Percentiles rank a stretch among this genome's conserved stretches.
phyloP scores from a whole-genome alignment of 208 protist genomes.

The Angomonas deanei region DNA sequence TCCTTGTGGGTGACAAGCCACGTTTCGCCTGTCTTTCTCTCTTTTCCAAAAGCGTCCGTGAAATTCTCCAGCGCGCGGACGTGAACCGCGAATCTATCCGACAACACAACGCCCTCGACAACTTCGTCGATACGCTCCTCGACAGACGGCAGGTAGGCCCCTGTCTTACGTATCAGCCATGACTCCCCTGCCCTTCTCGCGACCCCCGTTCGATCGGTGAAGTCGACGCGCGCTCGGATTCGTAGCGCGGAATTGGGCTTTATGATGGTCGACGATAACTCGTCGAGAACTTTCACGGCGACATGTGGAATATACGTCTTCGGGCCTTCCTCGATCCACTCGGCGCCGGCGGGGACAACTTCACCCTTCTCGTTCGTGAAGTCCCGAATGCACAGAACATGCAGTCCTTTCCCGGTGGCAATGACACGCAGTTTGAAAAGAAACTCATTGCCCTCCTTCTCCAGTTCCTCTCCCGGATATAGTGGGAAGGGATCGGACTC shows the following conservation, averaged over 20 bases:
- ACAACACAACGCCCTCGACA: conserved; percentile 77
- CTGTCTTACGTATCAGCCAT: conserved; percentile 79
- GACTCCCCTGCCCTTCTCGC: conserved; percentile 73
- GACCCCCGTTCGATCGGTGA: conserved; percentile 65
- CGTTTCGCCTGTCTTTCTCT: conserved; percentile 65
- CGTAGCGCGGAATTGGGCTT: conserved; percentile 82
- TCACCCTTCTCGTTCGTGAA: conserved; percentile 17
- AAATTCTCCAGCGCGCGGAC: conserved; percentile 73
- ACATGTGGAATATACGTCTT: conserved; percentile 87
- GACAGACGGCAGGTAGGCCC: conserved; percentile 86
- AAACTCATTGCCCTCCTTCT: conserved; percentile 19
- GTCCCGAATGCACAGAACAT: conserved; percentile 80
- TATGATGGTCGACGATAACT: conserved; percentile 67
- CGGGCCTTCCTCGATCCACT: conserved; percentile 91
- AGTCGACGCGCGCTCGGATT: conserved; percentile 66
- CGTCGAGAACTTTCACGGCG: conserved; percentile 73
- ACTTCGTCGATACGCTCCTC: conserved; percentile 77
- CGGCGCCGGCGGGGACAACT: conserved; percentile 61
- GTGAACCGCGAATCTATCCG: conserved; percentile 69
- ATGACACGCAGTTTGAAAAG: conserved; percentile 30
- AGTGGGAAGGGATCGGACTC: conserved; percentile 90
- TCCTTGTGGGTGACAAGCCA: conserved; percentile 87
- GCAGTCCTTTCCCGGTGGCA: conserved; percentile 36
- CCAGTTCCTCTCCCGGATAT: conserved; percentile 83
- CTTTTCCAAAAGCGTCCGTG: conserved; percentile 76